Evolutionary conservation across 257 asterid genomes (phyloP).

Genomic region (Capsicum rhomboideum): DNA sequence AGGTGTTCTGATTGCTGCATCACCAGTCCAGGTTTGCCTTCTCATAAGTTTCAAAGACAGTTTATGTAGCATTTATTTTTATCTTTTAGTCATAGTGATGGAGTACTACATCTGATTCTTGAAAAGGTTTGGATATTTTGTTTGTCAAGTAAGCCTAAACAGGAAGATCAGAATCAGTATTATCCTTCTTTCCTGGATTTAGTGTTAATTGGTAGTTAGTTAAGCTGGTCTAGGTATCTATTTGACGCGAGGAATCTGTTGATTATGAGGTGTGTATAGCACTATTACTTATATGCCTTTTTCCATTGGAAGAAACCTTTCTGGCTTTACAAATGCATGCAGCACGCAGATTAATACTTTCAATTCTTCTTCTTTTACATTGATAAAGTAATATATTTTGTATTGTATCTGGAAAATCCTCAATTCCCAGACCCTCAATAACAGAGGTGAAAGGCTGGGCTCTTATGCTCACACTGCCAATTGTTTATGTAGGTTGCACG

Average conservation of each 20-base stretch:
- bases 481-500: neutral
- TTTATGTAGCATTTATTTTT: neutral
- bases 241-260: neutral
- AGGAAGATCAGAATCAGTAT: neutral
- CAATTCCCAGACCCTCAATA: neutral
- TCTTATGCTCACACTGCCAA: neutral
- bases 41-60: neutral
- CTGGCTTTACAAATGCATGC: neutral
- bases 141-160: neutral
- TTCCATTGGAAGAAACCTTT: neutral
- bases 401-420: neutral
- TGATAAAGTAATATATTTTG: neutral
- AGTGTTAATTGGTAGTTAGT: neutral
- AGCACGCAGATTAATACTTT: neutral
- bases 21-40: slow-evolving; percentile 50
- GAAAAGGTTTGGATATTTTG: neutral
- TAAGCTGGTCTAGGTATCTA: neutral
- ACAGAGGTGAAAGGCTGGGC: neutral
- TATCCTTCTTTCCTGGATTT: neutral
- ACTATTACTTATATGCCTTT: neutral
- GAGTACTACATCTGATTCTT: neutral
- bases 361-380: neutral
- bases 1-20: slow-evolving; percentile 40
- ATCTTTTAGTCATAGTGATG: neutral
- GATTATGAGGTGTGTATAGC: neutral